Evolutionary conservation across 1,139 yeast genomes (phyloP).

Genomic region (Magnusiomyces tetraspermus): DNA sequence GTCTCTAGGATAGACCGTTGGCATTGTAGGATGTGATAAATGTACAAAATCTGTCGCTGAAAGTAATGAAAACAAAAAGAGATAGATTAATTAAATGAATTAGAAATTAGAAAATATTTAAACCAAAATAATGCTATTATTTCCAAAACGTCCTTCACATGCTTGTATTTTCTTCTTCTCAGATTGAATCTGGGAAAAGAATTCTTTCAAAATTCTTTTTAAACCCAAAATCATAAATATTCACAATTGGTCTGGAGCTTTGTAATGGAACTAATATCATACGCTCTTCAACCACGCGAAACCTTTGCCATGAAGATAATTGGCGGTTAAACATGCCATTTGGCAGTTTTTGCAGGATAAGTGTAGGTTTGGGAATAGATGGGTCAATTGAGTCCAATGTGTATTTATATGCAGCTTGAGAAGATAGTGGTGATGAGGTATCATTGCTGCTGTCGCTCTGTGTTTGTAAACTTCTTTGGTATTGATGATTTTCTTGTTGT

Average conservation of each 20-base stretch:
- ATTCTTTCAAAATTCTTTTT: constrained; percentile 39
- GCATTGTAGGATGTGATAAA: too few species aligned
- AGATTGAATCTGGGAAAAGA: constrained; percentile 19
- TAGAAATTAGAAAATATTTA: too few species aligned
- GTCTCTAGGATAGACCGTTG: too few species aligned
- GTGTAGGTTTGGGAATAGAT: constrained; percentile 16
- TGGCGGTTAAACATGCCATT: constrained; percentile 26
- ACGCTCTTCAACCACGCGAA: constrained; percentile 17
- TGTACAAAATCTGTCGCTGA: too few species aligned
- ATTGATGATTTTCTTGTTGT: too few species aligned
- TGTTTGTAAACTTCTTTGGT: not conserved
- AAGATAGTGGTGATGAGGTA: not conserved
- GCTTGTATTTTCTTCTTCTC: too few species aligned
- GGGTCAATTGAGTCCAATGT: not conserved
- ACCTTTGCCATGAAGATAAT: constrained; percentile 23
- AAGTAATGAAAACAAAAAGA: too few species aligned
- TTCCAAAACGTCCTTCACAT: too few species aligned
- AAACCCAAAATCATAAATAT: constrained; percentile 64
- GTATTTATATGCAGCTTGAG: not conserved
- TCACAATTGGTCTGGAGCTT: constrained; percentile 43
- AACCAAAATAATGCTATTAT: too few species aligned
- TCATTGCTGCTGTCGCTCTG: not conserved
- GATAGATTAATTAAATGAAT: too few species aligned
- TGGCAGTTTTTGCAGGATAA: constrained; percentile 25
- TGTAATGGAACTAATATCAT: constrained; percentile 29